phyloP scores from a whole-genome alignment of 805 yeast species.

The Schwanniomyces vanrijiae region DNA sequence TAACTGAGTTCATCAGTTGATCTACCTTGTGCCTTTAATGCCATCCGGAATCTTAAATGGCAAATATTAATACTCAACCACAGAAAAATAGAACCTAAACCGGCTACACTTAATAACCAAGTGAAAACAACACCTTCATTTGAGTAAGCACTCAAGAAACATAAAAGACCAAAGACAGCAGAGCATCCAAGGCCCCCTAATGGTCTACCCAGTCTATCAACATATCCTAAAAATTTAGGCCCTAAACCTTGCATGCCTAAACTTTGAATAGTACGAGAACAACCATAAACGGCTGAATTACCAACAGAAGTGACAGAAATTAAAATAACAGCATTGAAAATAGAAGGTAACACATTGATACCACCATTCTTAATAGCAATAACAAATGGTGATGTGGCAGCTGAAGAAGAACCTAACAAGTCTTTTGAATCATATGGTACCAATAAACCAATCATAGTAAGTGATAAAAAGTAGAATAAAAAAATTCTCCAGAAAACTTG shows the following conservation, averaged over 20 bases:
- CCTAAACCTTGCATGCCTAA: conserved; percentile 71
- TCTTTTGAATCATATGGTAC: conserved; percentile 52
- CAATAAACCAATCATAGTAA: conserved; percentile 36
- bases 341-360: conserved; percentile 64
- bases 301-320: conserved; percentile 75
- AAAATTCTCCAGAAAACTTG: conserved; percentile 46
- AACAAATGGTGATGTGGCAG: conserved; percentile 65
- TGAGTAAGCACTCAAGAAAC: conserved; percentile 55
- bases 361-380: conserved; percentile 66
- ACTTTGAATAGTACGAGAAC: conserved; percentile 68
- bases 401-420: conserved; percentile 45
- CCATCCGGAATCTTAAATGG: conserved; percentile 42
- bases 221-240: conserved; percentile 45
- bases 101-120: conserved; percentile 43
- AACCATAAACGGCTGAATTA: conserved; percentile 72
- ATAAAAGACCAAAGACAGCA: conserved; percentile 43
- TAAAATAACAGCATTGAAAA: conserved; percentile 73
- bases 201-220: conserved; percentile 44
- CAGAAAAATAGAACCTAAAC: conserved; percentile 40
- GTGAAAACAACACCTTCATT: conserved; percentile 34
- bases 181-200: conserved; percentile 35
- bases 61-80: conserved; percentile 42
- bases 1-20: conserved; percentile 34
- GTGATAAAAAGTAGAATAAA: conserved; percentile 36
- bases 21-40: conserved; percentile 32